Evolutionary conservation across 2,329 filamentous ascomycete genomes (phyloP).

Genomic region (Camillea tinctor): DNA sequence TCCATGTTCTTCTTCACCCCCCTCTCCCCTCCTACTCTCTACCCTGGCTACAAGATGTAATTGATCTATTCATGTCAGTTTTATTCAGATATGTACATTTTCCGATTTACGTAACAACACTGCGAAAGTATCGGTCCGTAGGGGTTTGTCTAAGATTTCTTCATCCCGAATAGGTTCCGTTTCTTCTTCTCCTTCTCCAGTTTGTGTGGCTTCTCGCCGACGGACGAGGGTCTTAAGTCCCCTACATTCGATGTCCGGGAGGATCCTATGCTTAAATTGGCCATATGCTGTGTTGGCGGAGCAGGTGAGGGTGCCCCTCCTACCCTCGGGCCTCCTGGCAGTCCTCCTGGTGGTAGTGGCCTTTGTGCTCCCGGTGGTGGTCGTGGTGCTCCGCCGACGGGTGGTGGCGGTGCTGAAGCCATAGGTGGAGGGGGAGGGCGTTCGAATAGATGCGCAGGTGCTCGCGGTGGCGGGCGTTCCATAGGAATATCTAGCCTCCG

Average conservation of each 20-base stretch:
- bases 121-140: background rate
- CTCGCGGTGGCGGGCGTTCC: conserved; percentile 75
- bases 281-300: conserved; percentile 56
- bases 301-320: conserved; percentile 23
- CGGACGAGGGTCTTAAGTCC: conserved; percentile 17
- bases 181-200: conserved; percentile 59
- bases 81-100: background rate
- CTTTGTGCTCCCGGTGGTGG: conserved; percentile 29
- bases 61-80: background rate
- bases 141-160: conserved; percentile 42
- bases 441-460: conserved; percentile 85
- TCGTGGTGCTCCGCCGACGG: conserved; percentile 26
- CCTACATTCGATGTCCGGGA: conserved; percentile 27
- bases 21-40: background rate
- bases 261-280: conserved; percentile 50
- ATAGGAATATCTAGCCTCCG: conserved; percentile 76
- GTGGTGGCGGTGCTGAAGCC: conserved; percentile 25
- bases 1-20: too few species aligned
- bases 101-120: background rate
- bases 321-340: conserved; percentile 35
- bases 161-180: conserved; percentile 57
- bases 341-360: conserved; percentile 30
- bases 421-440: conserved; percentile 53
- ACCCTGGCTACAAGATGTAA: background rate
- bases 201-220: conserved; percentile 46